A percentile compares a stretch with the other conserved stretches of the same genome.
phyloP scores from a whole-genome alignment of 805 yeast genomes.

The Alloascoidea africana region DNA sequence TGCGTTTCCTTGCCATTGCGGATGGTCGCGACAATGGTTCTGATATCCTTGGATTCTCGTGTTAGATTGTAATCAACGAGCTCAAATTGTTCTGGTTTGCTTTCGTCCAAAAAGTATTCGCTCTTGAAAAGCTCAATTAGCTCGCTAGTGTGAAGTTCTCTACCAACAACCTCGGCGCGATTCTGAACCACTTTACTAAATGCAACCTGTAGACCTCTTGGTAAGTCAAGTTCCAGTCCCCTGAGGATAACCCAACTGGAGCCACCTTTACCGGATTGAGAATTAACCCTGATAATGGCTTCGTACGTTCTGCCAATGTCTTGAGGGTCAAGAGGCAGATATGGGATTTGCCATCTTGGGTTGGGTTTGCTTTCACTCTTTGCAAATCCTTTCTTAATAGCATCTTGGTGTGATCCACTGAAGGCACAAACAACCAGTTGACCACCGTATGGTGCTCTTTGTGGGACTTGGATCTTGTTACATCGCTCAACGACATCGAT shows the following conservation, averaged over 20 bases:
- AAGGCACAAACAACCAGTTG: constrained; percentile 73
- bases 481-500: constrained; percentile 66
- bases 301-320: constrained; percentile 85
- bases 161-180: constrained; percentile 54
- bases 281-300: constrained; percentile 80
- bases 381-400: constrained; percentile 70
- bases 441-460: constrained; percentile 76
- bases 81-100: constrained; percentile 10
- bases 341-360: constrained; percentile 57
- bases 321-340: constrained; percentile 71
- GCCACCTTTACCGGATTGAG: constrained; percentile 84
- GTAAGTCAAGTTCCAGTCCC: constrained; percentile 63
- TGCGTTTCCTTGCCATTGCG: constrained; percentile 26
- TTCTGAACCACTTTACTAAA: constrained; percentile 58
- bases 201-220: constrained; percentile 66
- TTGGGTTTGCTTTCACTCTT: constrained; percentile 26
- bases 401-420: constrained; percentile 80
- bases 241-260: constrained; percentile 78
- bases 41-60: constrained; percentile 24
- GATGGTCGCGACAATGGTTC: constrained; percentile 32
- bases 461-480: constrained; percentile 66
- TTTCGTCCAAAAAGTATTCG: constrained; percentile 31
- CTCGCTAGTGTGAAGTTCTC: constrained; percentile 54
- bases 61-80: constrained; percentile 13
- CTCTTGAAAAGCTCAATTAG: constrained; percentile 48